Evolutionary conservation across 2,329 filamentous ascomycete species (phyloP).

Genomic region (Emydomyces testavorans): DNA sequence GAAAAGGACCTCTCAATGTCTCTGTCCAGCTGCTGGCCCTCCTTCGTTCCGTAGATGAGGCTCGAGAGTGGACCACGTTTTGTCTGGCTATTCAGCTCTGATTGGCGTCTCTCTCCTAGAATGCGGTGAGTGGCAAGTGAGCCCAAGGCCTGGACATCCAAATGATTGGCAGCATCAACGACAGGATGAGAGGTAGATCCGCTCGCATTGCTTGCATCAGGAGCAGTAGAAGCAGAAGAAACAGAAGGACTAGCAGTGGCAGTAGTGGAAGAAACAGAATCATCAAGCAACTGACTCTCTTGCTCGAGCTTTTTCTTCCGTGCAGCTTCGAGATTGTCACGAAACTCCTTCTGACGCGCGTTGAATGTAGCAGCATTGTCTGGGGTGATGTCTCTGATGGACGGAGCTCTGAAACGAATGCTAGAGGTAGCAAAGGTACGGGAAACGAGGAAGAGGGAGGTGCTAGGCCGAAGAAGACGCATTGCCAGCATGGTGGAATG

Average conservation of each 20-base stretch:
- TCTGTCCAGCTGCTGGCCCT: slow-evolving; percentile 84
- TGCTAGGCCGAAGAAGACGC: slow-evolving; percentile 41
- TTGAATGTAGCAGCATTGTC: slow-evolving; percentile 66
- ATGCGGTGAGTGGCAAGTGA: slow-evolving; percentile 46
- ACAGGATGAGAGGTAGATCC: slow-evolving; percentile 22
- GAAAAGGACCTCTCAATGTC: slow-evolving; percentile 95
- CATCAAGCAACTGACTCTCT: slow-evolving; percentile 62
- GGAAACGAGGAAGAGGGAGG: slow-evolving; percentile 38
- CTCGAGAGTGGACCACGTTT: slow-evolving; percentile 67
- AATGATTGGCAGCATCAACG: slow-evolving; percentile 32
- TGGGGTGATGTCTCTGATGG: slow-evolving; percentile 71
- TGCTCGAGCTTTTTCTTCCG: slow-evolving; percentile 66
- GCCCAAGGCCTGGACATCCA: slow-evolving; percentile 43
- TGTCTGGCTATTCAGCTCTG: slow-evolving; percentile 30
- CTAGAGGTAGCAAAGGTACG: slow-evolving; percentile 50
- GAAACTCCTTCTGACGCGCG: slow-evolving; percentile 72
- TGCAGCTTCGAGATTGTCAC: slow-evolving; percentile 64
- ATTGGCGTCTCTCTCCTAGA: slow-evolving; percentile 46
- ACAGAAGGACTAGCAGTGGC: slow-evolving; percentile 27
- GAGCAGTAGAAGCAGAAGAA: slow-evolving; percentile 36
- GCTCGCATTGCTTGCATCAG: slow-evolving; percentile 37
- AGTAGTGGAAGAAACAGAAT: slow-evolving; percentile 36
- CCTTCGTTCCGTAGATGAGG: slow-evolving; percentile 93
- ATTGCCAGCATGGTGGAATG: slow-evolving; percentile 31
- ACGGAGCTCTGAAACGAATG: slow-evolving; percentile 48